Base-by-base conservation (phyloP, 1,284 basidiomycete species). In the Sphagnurus paluster region DNA sequence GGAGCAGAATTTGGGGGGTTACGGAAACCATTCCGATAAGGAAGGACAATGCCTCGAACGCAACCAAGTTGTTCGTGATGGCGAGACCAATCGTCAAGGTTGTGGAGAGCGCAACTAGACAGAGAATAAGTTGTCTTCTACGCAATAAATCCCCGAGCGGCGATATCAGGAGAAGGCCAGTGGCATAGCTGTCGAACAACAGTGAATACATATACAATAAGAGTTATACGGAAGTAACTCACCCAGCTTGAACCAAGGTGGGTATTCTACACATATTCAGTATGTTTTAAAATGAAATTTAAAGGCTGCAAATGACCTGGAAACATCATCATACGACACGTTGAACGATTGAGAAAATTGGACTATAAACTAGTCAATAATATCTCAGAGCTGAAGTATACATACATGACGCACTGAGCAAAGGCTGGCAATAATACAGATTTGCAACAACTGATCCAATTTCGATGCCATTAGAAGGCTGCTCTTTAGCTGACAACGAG, bases 371-470 rank as follows among this genome's bases (percentile, higher is more conserved):
- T n/a, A 4, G 42, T 23, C 16, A 50, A 48, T 10, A 11, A 26
- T 21, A 6, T 28, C 33, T 37, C 4, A 30, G 2, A 0, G 36
- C 10, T 16, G 24, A 11, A 19, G 35, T 20, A 20, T n/a, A n/a
- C n/a, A n/a, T n/a, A n/a, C n/a, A 21, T 21, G 8, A 57, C 76
- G 47, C 61, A 75, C 86, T 80, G 6, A 88, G 64, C 46, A 88
- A 62, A 0, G 86, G 86, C 61, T 85, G 86, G 45, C 80, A 81
- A 54, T 87, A 88, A 55, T 86, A 88, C 33, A 87, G 56, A 54
- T 87, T 88, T 9, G 76, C 74, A 25, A 77, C 78, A 32, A 64
- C 79, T 81, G 49, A 8, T 34, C n/a, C n/a, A n/a, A n/a, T n/a
- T n/a, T n/a, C n/a, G n/a, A 14, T 34, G 20, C 23, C 16, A 37